Evolutionary conservation across 306 rosid genomes (phyloP), one percentile per base, ranked within the genome.

Genomic region (Citrullus mucosospermus): DNA sequence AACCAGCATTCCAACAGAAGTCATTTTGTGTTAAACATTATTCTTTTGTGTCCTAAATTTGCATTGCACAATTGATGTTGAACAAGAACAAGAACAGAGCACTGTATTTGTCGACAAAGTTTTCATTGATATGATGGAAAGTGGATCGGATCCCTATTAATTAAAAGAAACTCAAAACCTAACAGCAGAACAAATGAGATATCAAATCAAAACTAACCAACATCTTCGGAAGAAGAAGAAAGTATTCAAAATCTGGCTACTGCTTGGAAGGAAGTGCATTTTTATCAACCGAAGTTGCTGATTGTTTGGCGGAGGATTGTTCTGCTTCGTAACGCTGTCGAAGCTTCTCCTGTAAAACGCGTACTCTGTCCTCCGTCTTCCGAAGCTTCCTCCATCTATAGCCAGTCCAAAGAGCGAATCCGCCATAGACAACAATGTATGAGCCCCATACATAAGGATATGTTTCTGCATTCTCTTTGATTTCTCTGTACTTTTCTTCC

Each of bases 391-490:
- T 89, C 89, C 89, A 89, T 81, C 97, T 85, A 83, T 91, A 93
- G 63, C 90, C 67, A 78, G 84, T 22, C 90, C 96, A 91, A 50
- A 93, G 86, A 25, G 61, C 87, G 54, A 90, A 82, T 77, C 93
- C 97, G 81, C 98, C 96, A 63, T 93, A 91, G 60, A 91, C 97
- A 74, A 90, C 84, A 83, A 85, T 83, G 79, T 91, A 93, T 34
- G 97, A 93, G 76, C 79, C 93, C 98, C 97, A 93, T 25, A 93
- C 97, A 46, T 93, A 93, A 30, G 93, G 96, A 81, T 91, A 93
- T 50, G 89, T 80, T 85, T 88, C 89, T 17, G 91, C 96, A 63
- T 91, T 83, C 81, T 91, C 96, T 84, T 81, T 93, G 71, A 83
- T 78, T 83, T 83, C 79, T 75, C 65, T 81, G 80, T 86, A 91